Conservation (phyloP, 441 rosid genomes). For the Gossypium davidsonii region DNA sequence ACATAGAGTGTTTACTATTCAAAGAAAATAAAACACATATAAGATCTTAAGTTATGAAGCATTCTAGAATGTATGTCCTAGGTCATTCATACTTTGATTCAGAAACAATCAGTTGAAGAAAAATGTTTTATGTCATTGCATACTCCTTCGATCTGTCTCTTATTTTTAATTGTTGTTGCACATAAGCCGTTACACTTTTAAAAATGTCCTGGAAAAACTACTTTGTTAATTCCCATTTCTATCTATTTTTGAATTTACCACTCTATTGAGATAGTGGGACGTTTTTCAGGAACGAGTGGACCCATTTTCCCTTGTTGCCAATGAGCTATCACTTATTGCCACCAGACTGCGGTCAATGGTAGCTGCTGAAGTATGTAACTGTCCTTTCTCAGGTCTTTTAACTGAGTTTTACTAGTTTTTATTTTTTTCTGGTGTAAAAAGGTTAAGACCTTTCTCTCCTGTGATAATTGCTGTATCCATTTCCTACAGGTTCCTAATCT, state of each 20-base stretch:
- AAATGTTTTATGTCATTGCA: neutral
- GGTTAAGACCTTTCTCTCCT: slow-evolving; percentile 5
- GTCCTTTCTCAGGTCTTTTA: slow-evolving; percentile 7
- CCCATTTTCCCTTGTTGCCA: slow-evolving; percentile 92
- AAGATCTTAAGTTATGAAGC: neutral
- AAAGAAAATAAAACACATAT: neutral
- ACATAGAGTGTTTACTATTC: neutral
- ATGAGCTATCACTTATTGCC: slow-evolving; percentile 76
- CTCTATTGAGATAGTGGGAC: slow-evolving; percentile 22
- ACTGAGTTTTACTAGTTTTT: neutral
- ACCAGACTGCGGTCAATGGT: slow-evolving; percentile 77
- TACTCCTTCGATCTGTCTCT: neutral
- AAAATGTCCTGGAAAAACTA: neutral
- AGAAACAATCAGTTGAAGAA: neutral
- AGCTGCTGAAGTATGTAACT: slow-evolving; percentile 60
- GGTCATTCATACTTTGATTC: neutral
- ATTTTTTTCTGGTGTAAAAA: neutral
- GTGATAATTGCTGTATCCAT: slow-evolving; percentile 13
- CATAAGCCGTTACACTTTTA: neutral
- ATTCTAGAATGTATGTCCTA: slow-evolving; percentile 3
- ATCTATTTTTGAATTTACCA: neutral
- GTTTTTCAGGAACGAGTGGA: slow-evolving; percentile 73
- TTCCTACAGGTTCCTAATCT: slow-evolving; percentile 79
- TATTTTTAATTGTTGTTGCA: neutral
- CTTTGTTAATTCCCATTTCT: neutral